Conservation (phyloP, 306 rosid genomes). For the Prunus dulcis region DNA sequence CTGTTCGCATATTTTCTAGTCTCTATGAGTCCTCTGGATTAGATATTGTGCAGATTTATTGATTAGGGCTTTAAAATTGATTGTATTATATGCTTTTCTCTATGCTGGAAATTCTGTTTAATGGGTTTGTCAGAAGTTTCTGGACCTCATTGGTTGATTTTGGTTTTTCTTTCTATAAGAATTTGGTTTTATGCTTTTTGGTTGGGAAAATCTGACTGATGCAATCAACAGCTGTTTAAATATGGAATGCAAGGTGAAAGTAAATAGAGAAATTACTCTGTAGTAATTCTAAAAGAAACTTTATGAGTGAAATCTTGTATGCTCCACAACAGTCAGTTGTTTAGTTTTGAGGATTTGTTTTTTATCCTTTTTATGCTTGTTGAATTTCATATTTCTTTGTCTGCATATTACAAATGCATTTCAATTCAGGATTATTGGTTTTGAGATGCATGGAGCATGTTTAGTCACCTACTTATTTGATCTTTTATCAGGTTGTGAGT, state of each 20-base stretch:
- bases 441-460: background rate
- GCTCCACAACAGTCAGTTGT: background rate
- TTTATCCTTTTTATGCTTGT: background rate
- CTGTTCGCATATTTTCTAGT: background rate
- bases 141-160: background rate
- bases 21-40: background rate
- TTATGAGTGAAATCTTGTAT: background rate
- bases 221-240: background rate
- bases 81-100: background rate
- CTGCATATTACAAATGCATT: background rate
- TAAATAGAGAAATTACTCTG: background rate
- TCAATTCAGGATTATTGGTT: background rate
- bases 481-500: conserved; percentile 47
- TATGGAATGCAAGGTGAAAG: background rate
- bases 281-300: background rate
- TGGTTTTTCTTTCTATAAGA: background rate
- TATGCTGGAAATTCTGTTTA: background rate
- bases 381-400: background rate
- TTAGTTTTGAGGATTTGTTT: background rate
- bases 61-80: background rate
- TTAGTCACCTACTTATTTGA: background rate
- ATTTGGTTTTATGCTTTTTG: background rate
- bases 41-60: background rate
- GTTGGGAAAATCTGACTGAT: background rate
- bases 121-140: background rate